Conservation (phyloP, 345 rosid genomes). For the Barbarea vulgaris region DNA sequence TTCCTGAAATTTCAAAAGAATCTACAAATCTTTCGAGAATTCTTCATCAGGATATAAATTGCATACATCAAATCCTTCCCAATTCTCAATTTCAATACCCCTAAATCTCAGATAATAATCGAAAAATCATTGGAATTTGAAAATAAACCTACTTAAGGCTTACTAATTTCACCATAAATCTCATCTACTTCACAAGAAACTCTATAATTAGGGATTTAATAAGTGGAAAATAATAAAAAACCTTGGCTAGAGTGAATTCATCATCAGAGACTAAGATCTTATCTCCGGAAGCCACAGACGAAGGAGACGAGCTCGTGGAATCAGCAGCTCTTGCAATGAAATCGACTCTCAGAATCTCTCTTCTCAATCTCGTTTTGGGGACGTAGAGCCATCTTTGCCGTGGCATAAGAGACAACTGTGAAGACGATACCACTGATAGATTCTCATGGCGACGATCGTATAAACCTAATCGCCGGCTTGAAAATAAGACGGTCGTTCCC, state of each 20-base stretch:
- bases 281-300: conserved; percentile 42
- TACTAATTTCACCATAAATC: not conserved
- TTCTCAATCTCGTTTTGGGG: conserved; percentile 21
- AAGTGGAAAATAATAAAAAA: conserved; percentile 9
- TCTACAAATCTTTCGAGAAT: not conserved
- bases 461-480: conserved; percentile 19
- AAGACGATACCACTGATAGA: conserved; percentile 43
- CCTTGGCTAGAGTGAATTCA: conserved; percentile 84
- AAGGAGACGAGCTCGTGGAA: conserved; percentile 62
- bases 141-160: not conserved
- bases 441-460: conserved; percentile 35
- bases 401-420: conserved; percentile 29
- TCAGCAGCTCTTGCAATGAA: conserved; percentile 62
- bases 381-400: conserved; percentile 32
- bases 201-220: not conserved
- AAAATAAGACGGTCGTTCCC: conserved; percentile 35
- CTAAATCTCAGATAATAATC: not conserved
- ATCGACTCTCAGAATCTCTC: conserved; percentile 30
- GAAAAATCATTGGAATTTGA: not conserved
- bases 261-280: conserved; percentile 64
- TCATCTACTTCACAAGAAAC: not conserved
- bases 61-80: not conserved
- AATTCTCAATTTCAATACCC: not conserved
- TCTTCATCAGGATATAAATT: not conserved
- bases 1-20: not conserved